Evolutionary conservation across 202 grass and related monocot species (phyloP), one percentile per base, ranked within the genome.

Genomic region (Musa balbisiana): DNA sequence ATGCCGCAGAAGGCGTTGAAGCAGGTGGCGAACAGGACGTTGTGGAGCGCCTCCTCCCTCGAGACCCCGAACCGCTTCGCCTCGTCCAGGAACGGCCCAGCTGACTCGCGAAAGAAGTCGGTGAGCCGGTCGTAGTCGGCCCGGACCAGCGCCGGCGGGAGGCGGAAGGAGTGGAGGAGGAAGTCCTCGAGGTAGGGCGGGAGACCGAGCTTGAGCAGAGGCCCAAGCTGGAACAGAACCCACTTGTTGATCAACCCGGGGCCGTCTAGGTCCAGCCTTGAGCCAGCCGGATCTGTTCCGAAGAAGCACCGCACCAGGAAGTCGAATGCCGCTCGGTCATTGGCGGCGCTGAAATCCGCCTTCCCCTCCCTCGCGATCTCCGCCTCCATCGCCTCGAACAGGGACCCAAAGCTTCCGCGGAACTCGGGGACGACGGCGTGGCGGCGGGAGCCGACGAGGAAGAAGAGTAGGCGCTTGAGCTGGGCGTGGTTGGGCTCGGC

Each of bases 111-210:
- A 25, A 75, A 75, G 73, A 75, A 75, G 8, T 75, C 73, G 26
- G 25, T 54, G 55, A 75, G 73, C 55, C 73, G 73, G 25, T 54
- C 16, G 55, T 75, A 75, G 73, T 75, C 73, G 24, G 24, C 53
- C 24, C 55, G 53, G 23, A 75, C 55, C 53, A 75, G 73, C 24
- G 73, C 73, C 8, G 73, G 73, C 55, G 73, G 73, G 26, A 75
- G 73, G 73, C 73, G 73, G 73, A 75, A 75, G 73, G 53, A 75
- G 73, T 75, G 73, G 23, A 75, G 26, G 55, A 75, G 15, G 54
- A 75, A 29, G 15, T 75, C 73, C 54, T 75, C 73, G 0, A 75
- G 26, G 54, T 20, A 75, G 55, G 16, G 26, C 25, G 73, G 73
- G 55, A 75, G 73, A 8, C 73, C 73, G 11, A 75, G 25, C 53